phyloP scores from a whole-genome alignment of 805 yeast species.

The Lipomyces sp. region DNA sequence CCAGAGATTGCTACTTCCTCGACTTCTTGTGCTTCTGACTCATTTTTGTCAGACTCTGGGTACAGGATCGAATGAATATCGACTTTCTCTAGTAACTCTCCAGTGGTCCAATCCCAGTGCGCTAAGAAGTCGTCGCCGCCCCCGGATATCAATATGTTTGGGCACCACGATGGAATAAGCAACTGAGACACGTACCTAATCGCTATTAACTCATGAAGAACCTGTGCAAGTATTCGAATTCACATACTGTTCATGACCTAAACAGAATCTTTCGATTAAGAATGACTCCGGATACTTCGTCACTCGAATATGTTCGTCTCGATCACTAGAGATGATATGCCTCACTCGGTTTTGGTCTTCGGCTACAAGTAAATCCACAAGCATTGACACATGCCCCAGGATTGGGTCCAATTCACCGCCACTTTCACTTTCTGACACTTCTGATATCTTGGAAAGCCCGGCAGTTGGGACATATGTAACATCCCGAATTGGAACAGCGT shows the following conservation, averaged over 20 bases:
- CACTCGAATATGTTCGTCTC: conserved; percentile 94
- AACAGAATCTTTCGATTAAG: conserved; percentile 79
- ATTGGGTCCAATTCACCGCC: conserved; percentile 59
- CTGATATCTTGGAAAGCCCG: conserved; percentile 6
- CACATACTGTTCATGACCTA: conserved; percentile 79
- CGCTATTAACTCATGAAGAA: background rate
- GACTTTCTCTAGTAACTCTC: conserved; percentile 55
- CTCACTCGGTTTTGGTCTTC: conserved; percentile 52
- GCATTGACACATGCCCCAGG: conserved; percentile 95
- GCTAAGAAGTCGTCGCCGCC: conserved; percentile 86
- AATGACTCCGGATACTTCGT: conserved; percentile 78
- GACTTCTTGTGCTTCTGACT: conserved; percentile 53
- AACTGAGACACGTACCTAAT: conserved; percentile 60
- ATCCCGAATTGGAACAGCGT: conserved; percentile 56
- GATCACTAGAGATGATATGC: conserved; percentile 77
- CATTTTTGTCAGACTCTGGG: conserved; percentile 49
- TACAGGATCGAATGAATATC: conserved; percentile 49
- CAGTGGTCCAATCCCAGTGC: conserved; percentile 79
- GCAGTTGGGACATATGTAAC: conserved; percentile 40
- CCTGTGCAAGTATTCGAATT: conserved; percentile 2
- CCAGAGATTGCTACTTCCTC: conserved; percentile 45
- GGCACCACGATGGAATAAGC: conserved; percentile 58
- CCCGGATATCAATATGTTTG: conserved; percentile 67
- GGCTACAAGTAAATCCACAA: conserved; percentile 69
- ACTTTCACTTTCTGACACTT: conserved; percentile 42